phyloP scores from a whole-genome alignment of 2,329 filamentous ascomycete genomes.

The Colletotrichum coccodes region DNA sequence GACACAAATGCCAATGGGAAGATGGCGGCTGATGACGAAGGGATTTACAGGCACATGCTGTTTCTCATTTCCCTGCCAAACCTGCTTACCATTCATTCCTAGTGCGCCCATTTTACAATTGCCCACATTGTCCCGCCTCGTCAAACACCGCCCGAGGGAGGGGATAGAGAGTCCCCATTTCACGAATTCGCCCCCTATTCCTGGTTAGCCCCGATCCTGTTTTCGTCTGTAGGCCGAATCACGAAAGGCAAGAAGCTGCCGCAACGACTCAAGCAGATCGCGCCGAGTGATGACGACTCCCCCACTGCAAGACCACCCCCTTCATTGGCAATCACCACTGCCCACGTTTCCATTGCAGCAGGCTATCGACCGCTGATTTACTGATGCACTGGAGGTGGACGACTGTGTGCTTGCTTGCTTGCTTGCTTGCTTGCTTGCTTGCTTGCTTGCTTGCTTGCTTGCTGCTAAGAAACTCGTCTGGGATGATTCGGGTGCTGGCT shows the following conservation, averaged over 20 bases:
- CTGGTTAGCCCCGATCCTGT: conserved; percentile 1
- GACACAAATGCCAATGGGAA: not conserved
- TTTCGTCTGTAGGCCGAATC: not conserved
- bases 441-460: not conserved
- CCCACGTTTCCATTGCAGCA: not conserved
- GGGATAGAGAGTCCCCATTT: not conserved
- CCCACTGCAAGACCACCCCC: not conserved
- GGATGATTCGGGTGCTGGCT: not conserved
- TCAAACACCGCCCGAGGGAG: not conserved
- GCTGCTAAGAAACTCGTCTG: not conserved
- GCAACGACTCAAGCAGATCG: conserved; percentile 2
- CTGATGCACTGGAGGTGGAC: not conserved
- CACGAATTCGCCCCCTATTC: not conserved
- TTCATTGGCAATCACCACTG: not conserved
- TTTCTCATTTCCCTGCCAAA: conserved; percentile 3
- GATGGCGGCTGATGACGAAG: conserved; percentile 9
- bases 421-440: not conserved
- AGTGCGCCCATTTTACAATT: not conserved
- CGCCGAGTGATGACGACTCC: not conserved
- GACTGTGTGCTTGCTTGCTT: not conserved
- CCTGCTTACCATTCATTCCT: not conserved
- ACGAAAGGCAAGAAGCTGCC: not conserved
- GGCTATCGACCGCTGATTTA: not conserved
- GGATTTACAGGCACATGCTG: not conserved
- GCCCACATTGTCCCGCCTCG: not conserved